Base-by-base conservation (phyloP, 331 rosid genomes). In the Quercus lobata region DNA sequence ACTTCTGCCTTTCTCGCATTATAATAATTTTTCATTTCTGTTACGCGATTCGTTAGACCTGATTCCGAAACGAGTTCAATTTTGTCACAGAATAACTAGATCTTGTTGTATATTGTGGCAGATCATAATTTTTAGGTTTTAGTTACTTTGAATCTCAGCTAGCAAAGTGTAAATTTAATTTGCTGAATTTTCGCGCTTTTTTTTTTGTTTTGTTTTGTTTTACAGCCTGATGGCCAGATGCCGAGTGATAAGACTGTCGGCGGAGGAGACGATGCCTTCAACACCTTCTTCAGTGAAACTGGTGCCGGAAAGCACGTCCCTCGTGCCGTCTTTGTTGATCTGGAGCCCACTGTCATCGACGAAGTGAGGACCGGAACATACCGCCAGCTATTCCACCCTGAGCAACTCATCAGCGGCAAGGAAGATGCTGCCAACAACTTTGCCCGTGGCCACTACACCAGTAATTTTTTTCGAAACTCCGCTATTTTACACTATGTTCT, bases 391-490 rank as follows among this genome's bases (percentile, higher is more conserved):
- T 92, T 92, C 86, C 97, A 92, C 81, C 97, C 97, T 2, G 97
- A 92, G 82, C 97, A 92, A 71, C 97, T 92, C 81, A 92, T 92
- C 80, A 85, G 90, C 71, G 97, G 94, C 79, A 92, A 92, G 78
- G 97, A 92, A 57, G 97, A 92, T 37, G 97, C 97, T 0, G 97
- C 97, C 29, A 92, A 92, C 91, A 92, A 92, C 84, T 92, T 92
- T 78, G 97, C 97, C 5, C 89, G 97, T 16, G 97, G 97, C 7
- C 97, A 92, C 75, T 92, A 92, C 35, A 92, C 97, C 69, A 88
- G 91, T 87, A 30, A 61, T 5, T 29, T 6, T 69, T 57, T 41
- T 1, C 49, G 2, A 18, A 76, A 30, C 74, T 57, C 18, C 6
- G 1, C 22, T 10, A 22, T 54, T 22, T 7, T 30, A 2, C 19